A percentile compares a stretch with the other conserved stretches of the same genome.
These are phyloP conservation scores for Arabis hirsuta DNA, from an alignment of 345 rosid genomes.

Conservation along the genomic window DNA sequence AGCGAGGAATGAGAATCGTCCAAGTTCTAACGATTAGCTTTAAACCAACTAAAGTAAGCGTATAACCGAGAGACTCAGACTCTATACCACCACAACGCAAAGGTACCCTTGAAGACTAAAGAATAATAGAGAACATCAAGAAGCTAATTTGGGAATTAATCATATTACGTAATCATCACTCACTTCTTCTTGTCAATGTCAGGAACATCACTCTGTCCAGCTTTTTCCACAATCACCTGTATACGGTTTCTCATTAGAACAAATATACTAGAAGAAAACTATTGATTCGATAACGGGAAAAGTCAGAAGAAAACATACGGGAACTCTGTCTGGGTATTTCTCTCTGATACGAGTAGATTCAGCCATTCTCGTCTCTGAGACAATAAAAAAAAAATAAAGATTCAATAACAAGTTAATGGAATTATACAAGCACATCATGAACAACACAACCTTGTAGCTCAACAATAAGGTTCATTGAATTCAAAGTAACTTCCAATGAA, in stretches of 20 bases:
- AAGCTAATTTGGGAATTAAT: too few relatives aligned
- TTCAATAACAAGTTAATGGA: not conserved
- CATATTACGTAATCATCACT: slow-evolving; percentile 47
- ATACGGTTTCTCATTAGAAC: slow-evolving; percentile 18
- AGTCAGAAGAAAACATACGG: slow-evolving; percentile 18
- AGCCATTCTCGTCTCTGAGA: slow-evolving; percentile 42
- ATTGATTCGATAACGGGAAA: not conserved
- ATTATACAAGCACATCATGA: not conserved
- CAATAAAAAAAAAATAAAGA: slow-evolving; percentile 14
- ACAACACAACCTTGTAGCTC: not conserved
- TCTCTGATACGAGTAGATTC: slow-evolving; percentile 45
- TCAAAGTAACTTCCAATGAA: too few relatives aligned
- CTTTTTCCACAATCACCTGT: slow-evolving; percentile 88
- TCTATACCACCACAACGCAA: too few relatives aligned
- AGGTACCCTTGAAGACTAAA: too few relatives aligned
- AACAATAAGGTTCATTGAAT: too few relatives aligned
- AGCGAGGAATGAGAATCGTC: slow-evolving; percentile 6
- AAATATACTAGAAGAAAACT: not conserved
- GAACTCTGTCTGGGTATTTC: slow-evolving; percentile 41
- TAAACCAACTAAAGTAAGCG: too few relatives aligned
- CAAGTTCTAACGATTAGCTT: not conserved
- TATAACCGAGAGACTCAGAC: too few relatives aligned
- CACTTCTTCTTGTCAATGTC: slow-evolving; percentile 86
- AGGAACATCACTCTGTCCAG: slow-evolving; percentile 79
- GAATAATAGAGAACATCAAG: too few relatives aligned